Base-by-base conservation (phyloP, 306 rosid genomes). In the Glycine soja region DNA sequence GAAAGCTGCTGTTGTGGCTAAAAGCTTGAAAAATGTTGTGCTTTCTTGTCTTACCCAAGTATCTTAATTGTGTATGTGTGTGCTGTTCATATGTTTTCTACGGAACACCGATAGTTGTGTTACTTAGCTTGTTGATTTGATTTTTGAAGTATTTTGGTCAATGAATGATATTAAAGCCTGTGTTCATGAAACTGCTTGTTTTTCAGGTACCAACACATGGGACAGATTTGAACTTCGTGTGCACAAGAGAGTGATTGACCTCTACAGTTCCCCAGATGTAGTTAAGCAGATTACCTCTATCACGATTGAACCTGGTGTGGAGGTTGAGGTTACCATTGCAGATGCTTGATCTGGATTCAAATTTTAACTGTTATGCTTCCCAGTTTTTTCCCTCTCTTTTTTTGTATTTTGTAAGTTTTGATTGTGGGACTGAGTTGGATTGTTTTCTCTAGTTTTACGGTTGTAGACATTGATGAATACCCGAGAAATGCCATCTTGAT, bases 271-370 rank as follows among this genome's bases (percentile, higher is more conserved):
- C 7, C 95, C 98, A 0, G 98, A 93, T 12, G 98, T 93, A 38
- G 98, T 93, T 46, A 93, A 93, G 89, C 98, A 93, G 83, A 93
- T 93, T 38, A 93, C 98, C 56, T 93, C 98, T 9, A 93, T 93
- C 72, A 91, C 98, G 0, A 93, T 93, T 15, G 98, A 93, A 85
- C 98, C 98, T 3, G 98, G 98, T 80, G 98, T 93, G 0, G 98
- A 93, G 83, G 98, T 93, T 24, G 98, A 93, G 81, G 98, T 93
- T 2, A 93, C 98, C 16, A 94, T 94, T 57, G 98, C 98, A 0
- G 98, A 94, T 71, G 89, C 87, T 14, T 88, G 12, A 64, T 36
- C 47, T 13, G 36, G 81, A 10, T 34, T 15, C 3, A n/a, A 59
- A 8, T 10, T 48, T 59, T 66, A 12, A 63, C 30, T 51, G 78